These are phyloP conservation scores for Aspergillus ochraceoroseus DNA, from an alignment of 2,329 filamentous ascomycete species.

Conservation along the genomic window DNA sequence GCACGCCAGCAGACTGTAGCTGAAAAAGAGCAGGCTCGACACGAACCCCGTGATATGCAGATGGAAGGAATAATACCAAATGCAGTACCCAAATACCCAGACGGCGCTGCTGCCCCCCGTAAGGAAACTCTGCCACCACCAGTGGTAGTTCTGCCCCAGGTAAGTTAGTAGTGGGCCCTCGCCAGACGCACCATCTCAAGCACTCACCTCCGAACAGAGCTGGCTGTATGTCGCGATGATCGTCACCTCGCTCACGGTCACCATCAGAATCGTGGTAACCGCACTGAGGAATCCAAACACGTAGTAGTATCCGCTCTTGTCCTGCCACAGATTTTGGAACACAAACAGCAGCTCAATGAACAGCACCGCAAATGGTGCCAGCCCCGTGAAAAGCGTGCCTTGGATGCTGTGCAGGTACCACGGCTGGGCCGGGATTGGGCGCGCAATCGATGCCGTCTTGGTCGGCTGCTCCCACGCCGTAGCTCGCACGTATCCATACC, in stretches of 20 bases:
- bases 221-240: constrained; percentile 78
- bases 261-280: constrained; percentile 64
- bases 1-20: constrained; percentile 77
- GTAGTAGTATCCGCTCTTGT: constrained; percentile 89
- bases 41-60: constrained; percentile 76
- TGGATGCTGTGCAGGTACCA: constrained; percentile 68
- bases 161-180: background rate
- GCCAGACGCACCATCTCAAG: constrained; percentile 12
- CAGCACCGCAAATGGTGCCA: constrained; percentile 80
- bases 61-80: constrained; percentile 78
- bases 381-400: constrained; percentile 64
- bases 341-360: constrained; percentile 84
- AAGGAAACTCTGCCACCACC: constrained; percentile 88
- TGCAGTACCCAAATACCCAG: constrained; percentile 78
- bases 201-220: constrained; percentile 65
- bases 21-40: constrained; percentile 76
- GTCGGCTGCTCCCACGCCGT: constrained; percentile 75
- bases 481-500: constrained; percentile 65
- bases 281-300: constrained; percentile 80
- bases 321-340: constrained; percentile 82
- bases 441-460: constrained; percentile 65
- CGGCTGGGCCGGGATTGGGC: constrained; percentile 67
- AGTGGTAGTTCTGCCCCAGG: constrained; percentile 64
- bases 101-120: constrained; percentile 69
- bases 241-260: constrained; percentile 77